Percentiles rank a stretch among this genome's conserved stretches.
These are phyloP conservation scores for Sugiyamaella marilandica DNA, from an alignment of 805 yeast genomes.

Conservation along the genomic window DNA sequence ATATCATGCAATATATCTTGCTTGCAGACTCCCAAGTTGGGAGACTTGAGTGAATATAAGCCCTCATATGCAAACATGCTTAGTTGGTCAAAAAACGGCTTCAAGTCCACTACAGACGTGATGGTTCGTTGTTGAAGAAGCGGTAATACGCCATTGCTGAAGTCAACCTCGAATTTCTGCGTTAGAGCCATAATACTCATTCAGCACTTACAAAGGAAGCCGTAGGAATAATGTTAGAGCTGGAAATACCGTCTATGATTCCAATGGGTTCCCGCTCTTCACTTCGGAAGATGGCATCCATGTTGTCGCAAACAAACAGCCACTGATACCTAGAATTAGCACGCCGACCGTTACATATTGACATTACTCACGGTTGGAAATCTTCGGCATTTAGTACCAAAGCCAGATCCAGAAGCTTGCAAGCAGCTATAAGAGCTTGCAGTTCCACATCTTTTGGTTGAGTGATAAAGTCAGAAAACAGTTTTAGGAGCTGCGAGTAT, in stretches of 20 bases:
- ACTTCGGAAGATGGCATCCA: conserved; percentile 48
- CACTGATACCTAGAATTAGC: conserved; percentile 49
- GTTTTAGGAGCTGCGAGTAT: conserved; percentile 52
- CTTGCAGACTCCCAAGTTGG: conserved; percentile 46
- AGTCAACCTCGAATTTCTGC: conserved; percentile 20
- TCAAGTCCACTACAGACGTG: conserved; percentile 43
- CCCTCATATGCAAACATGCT: conserved; percentile 63
- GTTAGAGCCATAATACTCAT: background rate
- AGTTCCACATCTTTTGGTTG: conserved; percentile 10
- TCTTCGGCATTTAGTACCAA: conserved; percentile 69
- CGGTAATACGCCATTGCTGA: conserved; percentile 32
- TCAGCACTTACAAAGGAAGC: conserved; percentile 21
- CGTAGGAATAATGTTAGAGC: conserved; percentile 8
- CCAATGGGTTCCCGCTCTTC: conserved; percentile 33
- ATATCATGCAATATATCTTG: conserved; percentile 59
- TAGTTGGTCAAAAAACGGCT: conserved; percentile 60
- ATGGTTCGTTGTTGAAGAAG: conserved; percentile 37
- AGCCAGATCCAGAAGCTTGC: conserved; percentile 74
- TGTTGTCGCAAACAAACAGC: conserved; percentile 73
- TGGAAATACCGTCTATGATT: conserved; percentile 45
- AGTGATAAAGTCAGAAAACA: conserved; percentile 37
- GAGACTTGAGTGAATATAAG: conserved; percentile 46
- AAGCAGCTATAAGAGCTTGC: conserved; percentile 43
- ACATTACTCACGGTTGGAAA: conserved; percentile 45
- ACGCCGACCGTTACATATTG: background rate